These are phyloP conservation scores for Colletotrichum tabaci DNA, from an alignment of 2,329 filamentous ascomycete genomes.

Conservation along the genomic window DNA sequence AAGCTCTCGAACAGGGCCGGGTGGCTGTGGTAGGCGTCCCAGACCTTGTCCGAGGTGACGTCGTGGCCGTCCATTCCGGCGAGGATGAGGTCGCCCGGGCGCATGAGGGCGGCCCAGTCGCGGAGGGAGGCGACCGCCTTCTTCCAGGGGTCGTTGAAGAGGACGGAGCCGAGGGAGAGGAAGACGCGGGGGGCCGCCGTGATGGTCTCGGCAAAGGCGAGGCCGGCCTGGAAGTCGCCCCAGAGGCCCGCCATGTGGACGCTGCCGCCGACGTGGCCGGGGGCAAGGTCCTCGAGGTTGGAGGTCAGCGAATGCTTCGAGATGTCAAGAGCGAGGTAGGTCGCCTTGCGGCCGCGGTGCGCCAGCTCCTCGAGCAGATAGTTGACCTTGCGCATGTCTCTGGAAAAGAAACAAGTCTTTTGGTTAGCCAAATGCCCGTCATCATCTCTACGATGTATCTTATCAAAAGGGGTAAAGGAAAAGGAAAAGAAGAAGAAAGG, in stretches of 20 bases:
- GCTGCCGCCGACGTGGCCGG: slow-evolving; percentile 48
- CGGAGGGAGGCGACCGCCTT: slow-evolving; percentile 54
- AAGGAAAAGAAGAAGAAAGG: slow-evolving; percentile 37
- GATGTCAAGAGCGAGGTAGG: slow-evolving; percentile 59
- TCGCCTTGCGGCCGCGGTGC: slow-evolving; percentile 47
- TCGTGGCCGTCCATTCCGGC: slow-evolving; percentile 60
- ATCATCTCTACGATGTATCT: not conserved
- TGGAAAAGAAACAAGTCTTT: slow-evolving; percentile 38
- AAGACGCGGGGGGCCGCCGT: slow-evolving; percentile 52
- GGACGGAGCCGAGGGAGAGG: slow-evolving; percentile 58
- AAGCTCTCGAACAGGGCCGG: slow-evolving; percentile 54
- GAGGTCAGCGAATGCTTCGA: slow-evolving; percentile 53
- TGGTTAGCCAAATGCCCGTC: not conserved
- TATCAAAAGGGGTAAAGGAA: not conserved
- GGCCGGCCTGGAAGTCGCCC: slow-evolving; percentile 57
- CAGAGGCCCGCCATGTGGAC: slow-evolving; percentile 57
- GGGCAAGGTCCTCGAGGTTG: slow-evolving; percentile 52
- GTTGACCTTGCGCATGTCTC: slow-evolving; percentile 59
- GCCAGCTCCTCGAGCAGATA: slow-evolving; percentile 56
- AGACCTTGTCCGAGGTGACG: slow-evolving; percentile 55
- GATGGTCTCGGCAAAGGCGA: slow-evolving; percentile 50
- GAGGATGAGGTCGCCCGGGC: slow-evolving; percentile 53
- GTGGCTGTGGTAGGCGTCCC: slow-evolving; percentile 57
- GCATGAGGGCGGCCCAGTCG: slow-evolving; percentile 54
- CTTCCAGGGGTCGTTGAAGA: slow-evolving; percentile 58